A percentile compares a stretch with the other conserved stretches of the same genome.
phyloP scores from a whole-genome alignment of 345 rosid species.

The Sisymbrium irio region DNA sequence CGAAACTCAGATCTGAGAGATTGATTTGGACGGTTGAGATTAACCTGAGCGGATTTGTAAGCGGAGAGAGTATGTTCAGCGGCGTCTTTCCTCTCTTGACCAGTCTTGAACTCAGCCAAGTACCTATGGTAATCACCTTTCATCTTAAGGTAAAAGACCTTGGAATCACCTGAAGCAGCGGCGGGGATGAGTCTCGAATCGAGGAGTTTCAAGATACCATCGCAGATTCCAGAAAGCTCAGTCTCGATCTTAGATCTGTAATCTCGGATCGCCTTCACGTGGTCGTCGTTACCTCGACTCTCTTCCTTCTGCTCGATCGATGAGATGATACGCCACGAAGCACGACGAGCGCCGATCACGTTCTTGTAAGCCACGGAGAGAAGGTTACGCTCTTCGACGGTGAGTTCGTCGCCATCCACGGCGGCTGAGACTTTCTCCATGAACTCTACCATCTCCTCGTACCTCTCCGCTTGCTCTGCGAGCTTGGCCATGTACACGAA shows the following conservation, averaged over 20 bases:
- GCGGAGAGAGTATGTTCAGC: slow-evolving; percentile 88
- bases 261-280: slow-evolving; percentile 73
- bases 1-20: slow-evolving; percentile 20
- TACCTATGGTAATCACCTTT: slow-evolving; percentile 95
- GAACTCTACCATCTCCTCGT: slow-evolving; percentile 97
- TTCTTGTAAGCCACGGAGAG: slow-evolving; percentile 96
- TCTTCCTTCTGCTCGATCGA: slow-evolving; percentile 98
- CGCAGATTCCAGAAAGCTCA: slow-evolving; percentile 82
- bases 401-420: slow-evolving; percentile 64
- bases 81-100: slow-evolving; percentile 87
- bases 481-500: slow-evolving; percentile 95
- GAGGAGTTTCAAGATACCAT: slow-evolving; percentile 82
- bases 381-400: slow-evolving; percentile 88
- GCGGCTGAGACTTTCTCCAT: slow-evolving; percentile 85
- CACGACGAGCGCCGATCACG: slow-evolving; percentile 94
- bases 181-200: slow-evolving; percentile 72
- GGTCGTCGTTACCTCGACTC: slow-evolving; percentile 94
- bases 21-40: neutral
- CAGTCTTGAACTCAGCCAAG: slow-evolving; percentile 86
- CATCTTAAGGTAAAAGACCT: slow-evolving; percentile 93
- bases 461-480: slow-evolving; percentile 97
- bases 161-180: slow-evolving; percentile 73
- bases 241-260: slow-evolving; percentile 84
- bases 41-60: slow-evolving; percentile 94
- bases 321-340: slow-evolving; percentile 93